Evolutionary conservation across 139 green algal species (phyloP).

Genomic region (Micromonas pusilla): DNA sequence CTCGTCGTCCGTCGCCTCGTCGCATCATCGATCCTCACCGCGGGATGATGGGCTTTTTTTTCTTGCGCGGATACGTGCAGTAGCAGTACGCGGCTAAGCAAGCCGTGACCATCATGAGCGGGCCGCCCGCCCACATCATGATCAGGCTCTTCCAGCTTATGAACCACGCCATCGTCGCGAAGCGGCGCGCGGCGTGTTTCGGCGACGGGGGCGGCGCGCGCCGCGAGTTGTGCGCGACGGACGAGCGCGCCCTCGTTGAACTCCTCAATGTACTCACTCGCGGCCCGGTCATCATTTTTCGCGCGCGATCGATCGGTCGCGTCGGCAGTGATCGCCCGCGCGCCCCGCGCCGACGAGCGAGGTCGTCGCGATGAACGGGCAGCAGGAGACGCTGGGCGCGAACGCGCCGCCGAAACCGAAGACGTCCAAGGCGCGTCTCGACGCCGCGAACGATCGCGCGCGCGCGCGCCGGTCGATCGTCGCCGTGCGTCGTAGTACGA

Average conservation of each 20-base stretch:
- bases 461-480: no score
- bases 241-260: no score
- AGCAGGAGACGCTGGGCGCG: background rate
- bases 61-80: conserved; percentile 1
- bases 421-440: background rate
- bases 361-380: background rate
- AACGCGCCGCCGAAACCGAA: background rate
- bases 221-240: no score
- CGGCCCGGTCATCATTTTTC: no score
- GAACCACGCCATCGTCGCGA: background rate
- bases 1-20: background rate
- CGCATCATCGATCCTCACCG: no score
- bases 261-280: no score
- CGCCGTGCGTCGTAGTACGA: no score
- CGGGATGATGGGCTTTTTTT: background rate
- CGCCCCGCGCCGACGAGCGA: no score
- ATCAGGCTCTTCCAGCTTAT: background rate
- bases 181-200: background rate
- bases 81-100: background rate
- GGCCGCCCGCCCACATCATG: background rate
- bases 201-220: no score
- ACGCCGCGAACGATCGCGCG: background rate
- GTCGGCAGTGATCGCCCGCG: no score
- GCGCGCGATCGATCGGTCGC: no score
- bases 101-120: background rate